A percentile compares a stretch with the other conserved stretches of the same genome.
Conservation (phyloP, 164 flowering plant species). For the Tinospora cordifolia region DNA sequence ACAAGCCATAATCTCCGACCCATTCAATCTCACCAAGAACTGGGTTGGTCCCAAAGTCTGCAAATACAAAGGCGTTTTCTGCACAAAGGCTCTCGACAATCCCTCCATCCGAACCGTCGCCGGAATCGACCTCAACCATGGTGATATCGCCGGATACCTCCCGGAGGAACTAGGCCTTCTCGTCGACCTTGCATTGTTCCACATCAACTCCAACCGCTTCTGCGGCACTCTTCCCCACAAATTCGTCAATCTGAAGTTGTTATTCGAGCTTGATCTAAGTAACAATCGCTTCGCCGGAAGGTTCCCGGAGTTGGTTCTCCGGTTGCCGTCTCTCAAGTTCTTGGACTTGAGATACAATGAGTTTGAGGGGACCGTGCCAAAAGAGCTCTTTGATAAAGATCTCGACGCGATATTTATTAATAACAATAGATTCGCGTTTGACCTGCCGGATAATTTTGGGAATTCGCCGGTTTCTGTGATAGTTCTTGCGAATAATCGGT, state of each 20-base stretch:
- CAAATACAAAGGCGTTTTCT: constrained; percentile 59
- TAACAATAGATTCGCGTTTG: constrained; percentile 57
- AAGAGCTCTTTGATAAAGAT: constrained; percentile 56
- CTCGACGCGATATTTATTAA: constrained; percentile 86
- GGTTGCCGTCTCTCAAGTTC: constrained; percentile 39
- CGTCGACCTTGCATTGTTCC: constrained; percentile 53
- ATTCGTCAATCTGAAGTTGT: constrained; percentile 30
- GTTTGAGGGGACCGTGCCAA: constrained; percentile 74
- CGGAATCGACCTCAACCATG: constrained; percentile 81
- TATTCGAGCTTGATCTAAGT: constrained; percentile 63
- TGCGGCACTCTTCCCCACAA: constrained; percentile 50
- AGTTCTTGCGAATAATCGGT: constrained; percentile 71
- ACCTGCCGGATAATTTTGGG: constrained; percentile 72
- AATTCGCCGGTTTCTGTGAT: constrained; percentile 89
- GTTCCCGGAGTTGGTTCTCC: constrained; percentile 49
- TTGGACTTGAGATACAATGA: constrained; percentile 74
- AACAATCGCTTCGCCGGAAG: constrained; percentile 63
- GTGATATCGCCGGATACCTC: constrained; percentile 59
- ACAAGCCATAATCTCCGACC: constrained; percentile 76
- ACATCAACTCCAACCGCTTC: constrained; percentile 60
- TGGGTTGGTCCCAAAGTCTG: constrained; percentile 87
- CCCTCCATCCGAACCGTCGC: constrained; percentile 46
- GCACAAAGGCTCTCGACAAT: constrained; percentile 52
- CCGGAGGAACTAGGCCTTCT: constrained; percentile 57
- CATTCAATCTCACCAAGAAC: constrained; percentile 46